Percentiles rank a stretch among this genome's conserved stretches.
phyloP scores from a whole-genome alignment of 306 rosid species.

The Cucurbita ficifolia region DNA sequence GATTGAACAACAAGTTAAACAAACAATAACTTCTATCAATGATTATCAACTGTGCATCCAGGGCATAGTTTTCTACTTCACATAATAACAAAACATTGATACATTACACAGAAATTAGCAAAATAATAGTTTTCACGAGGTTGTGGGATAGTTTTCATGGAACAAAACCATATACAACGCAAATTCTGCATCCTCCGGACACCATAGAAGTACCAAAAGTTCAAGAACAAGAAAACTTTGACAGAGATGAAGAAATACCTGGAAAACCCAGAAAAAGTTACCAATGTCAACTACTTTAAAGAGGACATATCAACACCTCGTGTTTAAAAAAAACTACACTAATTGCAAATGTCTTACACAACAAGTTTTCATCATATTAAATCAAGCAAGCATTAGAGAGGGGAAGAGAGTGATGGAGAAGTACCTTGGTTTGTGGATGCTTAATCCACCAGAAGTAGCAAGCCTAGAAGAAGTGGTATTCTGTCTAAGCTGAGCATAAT shows the following conservation, averaged over 20 bases:
- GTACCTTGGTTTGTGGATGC: slow-evolving; percentile 60
- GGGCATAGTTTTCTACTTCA: neutral
- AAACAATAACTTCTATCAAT: neutral
- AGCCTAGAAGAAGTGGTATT: slow-evolving; percentile 18
- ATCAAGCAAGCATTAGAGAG: neutral
- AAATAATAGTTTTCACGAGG: neutral
- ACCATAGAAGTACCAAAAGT: neutral
- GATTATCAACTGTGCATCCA: neutral
- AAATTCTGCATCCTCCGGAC: neutral
- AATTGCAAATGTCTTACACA: neutral
- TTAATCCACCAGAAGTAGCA: slow-evolving; percentile 33
- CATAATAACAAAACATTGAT: neutral
- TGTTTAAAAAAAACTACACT: neutral
- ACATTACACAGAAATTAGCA: neutral
- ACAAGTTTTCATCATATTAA: neutral
- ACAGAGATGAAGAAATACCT: neutral
- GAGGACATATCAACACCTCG: neutral
- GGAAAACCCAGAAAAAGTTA: neutral
- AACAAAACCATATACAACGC: neutral
- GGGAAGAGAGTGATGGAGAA: neutral
- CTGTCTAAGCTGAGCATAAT: slow-evolving; percentile 32
- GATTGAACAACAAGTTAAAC: neutral
- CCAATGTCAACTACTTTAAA: neutral
- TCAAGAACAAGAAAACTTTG: neutral
- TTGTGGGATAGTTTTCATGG: neutral